These are phyloP conservation scores for Neofusicoccum kwambonambiense DNA, from an alignment of 2,329 filamentous ascomycete genomes.

Conservation along the genomic window DNA sequence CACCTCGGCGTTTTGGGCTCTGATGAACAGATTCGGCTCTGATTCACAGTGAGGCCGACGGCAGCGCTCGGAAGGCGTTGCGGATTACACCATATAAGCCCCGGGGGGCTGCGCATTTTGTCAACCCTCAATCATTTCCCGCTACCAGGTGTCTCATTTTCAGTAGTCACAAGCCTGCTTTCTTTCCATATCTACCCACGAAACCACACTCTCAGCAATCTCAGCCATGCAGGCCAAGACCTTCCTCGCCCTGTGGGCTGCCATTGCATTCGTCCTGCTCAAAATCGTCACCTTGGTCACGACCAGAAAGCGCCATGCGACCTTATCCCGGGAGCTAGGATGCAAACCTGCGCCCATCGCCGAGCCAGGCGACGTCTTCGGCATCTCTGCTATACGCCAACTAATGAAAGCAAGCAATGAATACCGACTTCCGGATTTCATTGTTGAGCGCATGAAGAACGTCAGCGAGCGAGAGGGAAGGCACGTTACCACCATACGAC, in stretches of 20 bases:
- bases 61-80: no score
- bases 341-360: constrained; percentile 45
- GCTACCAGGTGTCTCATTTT: no score
- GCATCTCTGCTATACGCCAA: constrained; percentile 49
- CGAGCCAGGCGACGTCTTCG: constrained; percentile 54
- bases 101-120: no score
- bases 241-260: constrained; percentile 26
- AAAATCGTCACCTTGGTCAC: constrained; percentile 33
- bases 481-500: constrained; percentile 28
- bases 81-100: no score
- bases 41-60: no score
- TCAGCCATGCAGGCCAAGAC: no score
- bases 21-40: no score
- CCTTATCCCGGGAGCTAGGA: constrained; percentile 40
- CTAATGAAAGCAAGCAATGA: constrained; percentile 40
- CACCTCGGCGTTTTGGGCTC: no score
- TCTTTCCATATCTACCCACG: no score
- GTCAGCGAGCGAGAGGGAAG: constrained; percentile 24
- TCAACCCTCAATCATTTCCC: no score
- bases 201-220: no score
- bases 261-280: constrained; percentile 36
- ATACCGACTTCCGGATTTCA: constrained; percentile 33
- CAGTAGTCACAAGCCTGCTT: no score
- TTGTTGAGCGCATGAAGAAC: constrained; percentile 25
- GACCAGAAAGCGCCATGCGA: constrained; percentile 34